A percentile compares a stretch with the other conserved stretches of the same genome.
Conservation (phyloP, 2,329 filamentous ascomycete genomes). For the Tolypocladium amazonense region DNA sequence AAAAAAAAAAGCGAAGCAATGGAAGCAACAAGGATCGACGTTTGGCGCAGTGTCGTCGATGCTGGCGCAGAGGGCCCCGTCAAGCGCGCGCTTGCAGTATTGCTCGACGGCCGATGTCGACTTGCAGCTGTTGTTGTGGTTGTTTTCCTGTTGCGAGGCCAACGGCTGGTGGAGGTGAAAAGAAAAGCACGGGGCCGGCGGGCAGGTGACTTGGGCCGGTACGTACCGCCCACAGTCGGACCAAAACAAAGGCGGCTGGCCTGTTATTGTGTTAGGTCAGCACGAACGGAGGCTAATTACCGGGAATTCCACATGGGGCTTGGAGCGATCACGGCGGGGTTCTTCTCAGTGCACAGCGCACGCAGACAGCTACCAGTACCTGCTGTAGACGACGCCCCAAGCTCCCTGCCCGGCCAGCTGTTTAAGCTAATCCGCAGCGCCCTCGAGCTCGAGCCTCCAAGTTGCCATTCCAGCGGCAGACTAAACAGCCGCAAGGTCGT, state of each 20-base stretch:
- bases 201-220: slow-evolving; percentile 6
- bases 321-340: neutral
- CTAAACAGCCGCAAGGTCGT: neutral
- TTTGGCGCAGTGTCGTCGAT: slow-evolving; percentile 3
- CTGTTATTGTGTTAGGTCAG: slow-evolving; percentile 11
- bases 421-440: neutral
- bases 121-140: slow-evolving; percentile 25
- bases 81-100: slow-evolving; percentile 16
- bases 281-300: slow-evolving; percentile 11
- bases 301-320: slow-evolving; percentile 10
- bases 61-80: slow-evolving; percentile 3
- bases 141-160: slow-evolving; percentile 33
- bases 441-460: neutral
- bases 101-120: slow-evolving; percentile 13
- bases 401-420: neutral
- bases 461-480: neutral
- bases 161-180: slow-evolving; percentile 23
- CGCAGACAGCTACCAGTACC: neutral
- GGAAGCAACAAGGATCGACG: neutral
- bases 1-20: slow-evolving; percentile 4
- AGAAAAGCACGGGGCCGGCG: slow-evolving; percentile 13
- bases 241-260: neutral
- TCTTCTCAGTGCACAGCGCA: neutral
- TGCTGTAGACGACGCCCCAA: neutral
- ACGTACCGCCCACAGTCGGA: slow-evolving; percentile 5